Evolutionary conservation across 2,329 filamentous ascomycete genomes (phyloP).

Genomic region (Colletotrichum australisinense): DNA sequence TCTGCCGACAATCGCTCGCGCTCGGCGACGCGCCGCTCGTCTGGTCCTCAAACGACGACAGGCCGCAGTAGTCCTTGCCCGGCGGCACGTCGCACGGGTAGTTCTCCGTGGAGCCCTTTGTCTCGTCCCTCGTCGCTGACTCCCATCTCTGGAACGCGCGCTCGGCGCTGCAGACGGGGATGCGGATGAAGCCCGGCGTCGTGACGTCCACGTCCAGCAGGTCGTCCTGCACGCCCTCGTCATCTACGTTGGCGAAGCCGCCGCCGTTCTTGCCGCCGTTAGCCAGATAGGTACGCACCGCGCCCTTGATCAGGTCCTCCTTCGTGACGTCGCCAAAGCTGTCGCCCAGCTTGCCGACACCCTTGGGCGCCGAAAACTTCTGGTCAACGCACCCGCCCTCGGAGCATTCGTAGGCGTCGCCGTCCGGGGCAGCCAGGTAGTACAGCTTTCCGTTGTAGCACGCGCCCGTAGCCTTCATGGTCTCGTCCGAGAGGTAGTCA

Average conservation of each 20-base stretch:
- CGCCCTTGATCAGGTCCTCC: slow-evolving; percentile 40
- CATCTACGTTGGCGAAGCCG: slow-evolving; percentile 39
- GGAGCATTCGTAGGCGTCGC: slow-evolving; percentile 36
- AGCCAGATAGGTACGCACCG: slow-evolving; percentile 40
- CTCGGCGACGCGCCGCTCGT: slow-evolving; percentile 47
- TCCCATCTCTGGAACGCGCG: slow-evolving; percentile 48
- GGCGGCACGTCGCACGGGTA: slow-evolving; percentile 49
- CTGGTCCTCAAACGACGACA: slow-evolving; percentile 47
- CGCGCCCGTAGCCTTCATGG: slow-evolving; percentile 38
- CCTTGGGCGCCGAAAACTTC: slow-evolving; percentile 43
- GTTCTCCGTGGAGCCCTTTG: slow-evolving; percentile 37
- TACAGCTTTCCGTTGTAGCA: slow-evolving; percentile 45
- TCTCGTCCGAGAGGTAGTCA: slow-evolving; percentile 40
- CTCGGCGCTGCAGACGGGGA: slow-evolving; percentile 51
- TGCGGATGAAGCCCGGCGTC: slow-evolving; percentile 48
- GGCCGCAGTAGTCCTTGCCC: slow-evolving; percentile 41
- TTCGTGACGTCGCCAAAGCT: slow-evolving; percentile 42
- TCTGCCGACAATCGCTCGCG: slow-evolving; percentile 47
- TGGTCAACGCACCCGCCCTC: slow-evolving; percentile 34
- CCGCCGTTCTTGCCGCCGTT: slow-evolving; percentile 36
- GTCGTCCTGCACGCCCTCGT: slow-evolving; percentile 38
- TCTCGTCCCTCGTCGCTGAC: slow-evolving; percentile 34
- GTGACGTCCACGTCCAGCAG: slow-evolving; percentile 44
- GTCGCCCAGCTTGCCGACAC: slow-evolving; percentile 41
- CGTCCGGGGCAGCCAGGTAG: slow-evolving; percentile 45